Conservation (phyloP, 2,329 filamentous ascomycete genomes). For the Colletotrichum sp. region DNA sequence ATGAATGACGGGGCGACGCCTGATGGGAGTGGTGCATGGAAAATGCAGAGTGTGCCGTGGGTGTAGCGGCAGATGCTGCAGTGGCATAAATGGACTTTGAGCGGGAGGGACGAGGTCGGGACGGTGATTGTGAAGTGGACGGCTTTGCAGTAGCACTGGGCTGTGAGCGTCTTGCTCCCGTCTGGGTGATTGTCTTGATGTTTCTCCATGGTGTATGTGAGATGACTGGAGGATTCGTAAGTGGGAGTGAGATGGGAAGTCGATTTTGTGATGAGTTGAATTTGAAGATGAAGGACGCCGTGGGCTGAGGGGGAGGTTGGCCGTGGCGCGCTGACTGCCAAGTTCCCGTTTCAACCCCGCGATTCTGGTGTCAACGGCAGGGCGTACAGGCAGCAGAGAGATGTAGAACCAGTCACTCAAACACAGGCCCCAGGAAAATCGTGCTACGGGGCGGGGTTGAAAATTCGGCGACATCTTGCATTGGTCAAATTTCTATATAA, state of each 20-base stretch:
- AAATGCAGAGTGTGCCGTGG: conserved; percentile 45
- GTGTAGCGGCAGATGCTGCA: conserved; percentile 50
- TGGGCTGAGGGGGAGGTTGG: not conserved
- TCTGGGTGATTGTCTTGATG: not conserved
- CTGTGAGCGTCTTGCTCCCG: conserved; percentile 40
- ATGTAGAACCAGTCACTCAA: not conserved
- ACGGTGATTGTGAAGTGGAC: conserved; percentile 47
- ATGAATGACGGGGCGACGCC: conserved; percentile 42
- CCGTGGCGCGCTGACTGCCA: not conserved
- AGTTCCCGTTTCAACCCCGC: not conserved
- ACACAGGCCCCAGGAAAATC: not conserved
- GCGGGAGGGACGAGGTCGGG: conserved; percentile 39
- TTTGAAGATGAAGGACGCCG: not conserved
- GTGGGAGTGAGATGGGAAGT: not conserved
- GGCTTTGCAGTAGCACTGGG: conserved; percentile 50
- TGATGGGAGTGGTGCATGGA: conserved; percentile 42
- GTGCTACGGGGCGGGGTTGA: not conserved
- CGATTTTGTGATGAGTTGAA: not conserved
- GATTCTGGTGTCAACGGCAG: not conserved
- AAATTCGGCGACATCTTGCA: not conserved
- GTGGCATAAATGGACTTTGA: conserved; percentile 48
- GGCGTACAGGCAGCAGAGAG: not conserved
- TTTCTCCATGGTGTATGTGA: not conserved
- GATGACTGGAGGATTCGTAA: not conserved
- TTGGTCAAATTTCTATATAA: not conserved